These are phyloP conservation scores for Rhodotorula sp. DNA, from an alignment of 1,284 basidiomycete species.

Conservation along the genomic window DNA sequence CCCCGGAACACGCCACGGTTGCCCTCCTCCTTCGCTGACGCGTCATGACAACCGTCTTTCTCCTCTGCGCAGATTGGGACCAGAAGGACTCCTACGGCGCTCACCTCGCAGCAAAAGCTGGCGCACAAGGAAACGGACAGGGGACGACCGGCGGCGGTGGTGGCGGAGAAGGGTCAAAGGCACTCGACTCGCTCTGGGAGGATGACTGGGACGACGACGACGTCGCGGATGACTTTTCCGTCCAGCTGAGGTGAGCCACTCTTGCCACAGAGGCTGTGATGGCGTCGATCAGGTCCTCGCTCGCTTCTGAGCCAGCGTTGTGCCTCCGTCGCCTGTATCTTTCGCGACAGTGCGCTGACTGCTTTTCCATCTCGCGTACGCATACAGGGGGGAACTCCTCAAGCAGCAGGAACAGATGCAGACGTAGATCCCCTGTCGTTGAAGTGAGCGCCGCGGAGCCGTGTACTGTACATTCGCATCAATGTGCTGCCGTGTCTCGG, in stretches of 20 bases:
- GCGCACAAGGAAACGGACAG: not conserved
- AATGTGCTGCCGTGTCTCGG: too few species aligned
- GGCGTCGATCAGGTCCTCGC: not conserved
- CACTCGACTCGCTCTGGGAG: constrained; percentile 78
- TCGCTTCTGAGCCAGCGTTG: not conserved
- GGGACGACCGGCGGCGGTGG: not conserved
- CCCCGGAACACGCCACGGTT: not conserved
- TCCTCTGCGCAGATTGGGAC: constrained; percentile 35
- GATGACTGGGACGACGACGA: constrained; percentile 99
- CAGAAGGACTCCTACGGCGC: constrained; percentile 37
- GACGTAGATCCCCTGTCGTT: constrained; percentile 3
- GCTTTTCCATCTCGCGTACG: not conserved
- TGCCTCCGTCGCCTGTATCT: too few species aligned
- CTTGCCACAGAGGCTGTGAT: not conserved
- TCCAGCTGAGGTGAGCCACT: constrained; percentile 76
- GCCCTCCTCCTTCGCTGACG: not conserved
- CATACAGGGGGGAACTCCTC: constrained; percentile 32
- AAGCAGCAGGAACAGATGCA: constrained; percentile 40
- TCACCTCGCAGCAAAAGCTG: constrained; percentile 10
- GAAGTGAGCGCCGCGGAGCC: not conserved
- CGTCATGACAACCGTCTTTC: not conserved
- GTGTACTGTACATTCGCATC: not conserved
- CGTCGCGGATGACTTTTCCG: constrained; percentile 94
- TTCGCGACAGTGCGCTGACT: not conserved
- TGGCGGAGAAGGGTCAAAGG: constrained; percentile 20